Evolutionary conservation across 2,329 filamentous ascomycete species (phyloP).

Genomic region (Beauveria varroae): DNA sequence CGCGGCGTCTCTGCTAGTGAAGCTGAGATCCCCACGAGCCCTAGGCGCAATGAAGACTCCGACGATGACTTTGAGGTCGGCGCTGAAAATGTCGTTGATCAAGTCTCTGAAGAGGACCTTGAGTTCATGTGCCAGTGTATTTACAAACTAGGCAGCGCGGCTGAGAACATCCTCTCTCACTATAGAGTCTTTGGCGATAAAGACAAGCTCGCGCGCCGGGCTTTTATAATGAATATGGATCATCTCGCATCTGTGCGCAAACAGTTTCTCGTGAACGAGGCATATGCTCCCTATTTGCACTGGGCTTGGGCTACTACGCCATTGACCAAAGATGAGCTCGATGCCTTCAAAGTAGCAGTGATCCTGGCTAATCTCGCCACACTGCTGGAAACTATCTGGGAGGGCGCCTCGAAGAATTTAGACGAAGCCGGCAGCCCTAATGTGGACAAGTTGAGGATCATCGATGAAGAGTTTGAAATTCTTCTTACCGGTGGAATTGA

Average conservation of each 20-base stretch:
- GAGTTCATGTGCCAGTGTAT: neutral
- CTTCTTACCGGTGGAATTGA: neutral
- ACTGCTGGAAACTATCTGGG: neutral
- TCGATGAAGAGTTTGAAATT: neutral
- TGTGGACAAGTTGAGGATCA: neutral
- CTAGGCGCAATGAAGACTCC: neutral
- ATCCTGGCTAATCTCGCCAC: neutral
- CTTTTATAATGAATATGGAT: neutral
- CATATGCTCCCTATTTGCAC: neutral
- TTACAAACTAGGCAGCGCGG: neutral
- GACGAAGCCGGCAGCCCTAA: neutral
- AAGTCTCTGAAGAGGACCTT: neutral
- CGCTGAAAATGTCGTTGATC: neutral
- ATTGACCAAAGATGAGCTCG: neutral
- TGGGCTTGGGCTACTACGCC: neutral
- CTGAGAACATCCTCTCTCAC: neutral
- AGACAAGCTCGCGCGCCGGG: neutral
- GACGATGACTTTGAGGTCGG: neutral
- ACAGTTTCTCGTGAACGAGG: neutral
- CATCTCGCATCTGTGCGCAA: neutral
- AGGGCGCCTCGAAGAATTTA: neutral
- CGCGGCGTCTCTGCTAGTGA: neutral
- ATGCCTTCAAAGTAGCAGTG: neutral
- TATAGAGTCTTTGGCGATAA: neutral
- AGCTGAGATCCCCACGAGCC: neutral